Evolutionary conservation across 78 protist species (phyloP).

Genomic region (Pelomyxa schiedti): DNA sequence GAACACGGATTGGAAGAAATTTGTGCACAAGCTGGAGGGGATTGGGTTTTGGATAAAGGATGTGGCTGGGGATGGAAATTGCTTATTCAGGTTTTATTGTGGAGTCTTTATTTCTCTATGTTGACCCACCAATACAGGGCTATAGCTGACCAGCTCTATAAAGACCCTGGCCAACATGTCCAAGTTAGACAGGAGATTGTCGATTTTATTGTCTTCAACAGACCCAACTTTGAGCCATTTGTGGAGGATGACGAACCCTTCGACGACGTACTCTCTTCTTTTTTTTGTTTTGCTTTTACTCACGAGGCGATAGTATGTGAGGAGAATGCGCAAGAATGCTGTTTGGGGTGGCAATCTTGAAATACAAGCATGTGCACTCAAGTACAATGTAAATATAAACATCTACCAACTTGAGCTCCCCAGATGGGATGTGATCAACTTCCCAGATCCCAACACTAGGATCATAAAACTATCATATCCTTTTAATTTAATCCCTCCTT

Average conservation of each 20-base stretch:
- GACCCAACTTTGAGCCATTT: slow-evolving; percentile 39
- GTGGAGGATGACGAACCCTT: slow-evolving; percentile 34
- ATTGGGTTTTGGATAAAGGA: slow-evolving; percentile 35
- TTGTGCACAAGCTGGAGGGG: slow-evolving; percentile 25
- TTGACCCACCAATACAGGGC: slow-evolving; percentile 5
- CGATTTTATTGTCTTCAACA: slow-evolving; percentile 21
- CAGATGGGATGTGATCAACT: slow-evolving; percentile 25
- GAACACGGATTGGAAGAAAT: slow-evolving; percentile 18
- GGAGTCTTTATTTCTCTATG: background rate
- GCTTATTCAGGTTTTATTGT: slow-evolving; percentile 46
- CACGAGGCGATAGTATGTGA: slow-evolving; percentile 24
- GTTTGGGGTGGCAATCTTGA: slow-evolving; percentile 62
- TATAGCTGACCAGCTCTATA: slow-evolving; percentile 45
- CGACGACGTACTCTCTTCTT: background rate
- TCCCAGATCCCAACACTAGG: background rate
- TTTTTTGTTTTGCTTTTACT: background rate
- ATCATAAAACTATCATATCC: background rate
- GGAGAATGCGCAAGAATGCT: slow-evolving; percentile 36
- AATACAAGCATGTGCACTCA: slow-evolving; percentile 26
- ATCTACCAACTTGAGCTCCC: slow-evolving; percentile 56
- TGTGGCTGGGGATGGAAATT: slow-evolving; percentile 67
- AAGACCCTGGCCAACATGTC: slow-evolving; percentile 28
- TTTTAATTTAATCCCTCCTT: slow-evolving; percentile 6
- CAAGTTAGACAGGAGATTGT: slow-evolving; percentile 22
- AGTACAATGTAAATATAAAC: slow-evolving; percentile 26